Conservation (phyloP, 2,329 filamentous ascomycete genomes). For the Cladosporium sp. region DNA sequence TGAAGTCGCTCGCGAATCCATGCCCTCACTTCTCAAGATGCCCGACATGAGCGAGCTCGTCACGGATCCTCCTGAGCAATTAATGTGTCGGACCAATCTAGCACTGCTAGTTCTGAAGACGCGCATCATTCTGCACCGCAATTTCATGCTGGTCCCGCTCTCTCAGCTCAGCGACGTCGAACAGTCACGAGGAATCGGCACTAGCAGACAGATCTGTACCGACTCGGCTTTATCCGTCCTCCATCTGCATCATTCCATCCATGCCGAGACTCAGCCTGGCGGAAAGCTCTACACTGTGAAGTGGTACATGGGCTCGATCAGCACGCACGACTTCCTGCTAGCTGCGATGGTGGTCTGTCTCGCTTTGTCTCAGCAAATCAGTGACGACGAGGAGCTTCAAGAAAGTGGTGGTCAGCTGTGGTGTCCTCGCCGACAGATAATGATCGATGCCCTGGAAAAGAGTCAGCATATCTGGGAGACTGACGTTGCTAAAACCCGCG, state of each 20-base stretch:
- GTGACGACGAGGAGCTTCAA: slow-evolving; percentile 13
- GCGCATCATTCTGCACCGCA: slow-evolving; percentile 51
- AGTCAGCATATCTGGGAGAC: slow-evolving; percentile 30
- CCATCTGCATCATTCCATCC: slow-evolving; percentile 47
- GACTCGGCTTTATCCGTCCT: slow-evolving; percentile 47
- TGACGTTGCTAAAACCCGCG: slow-evolving; percentile 10
- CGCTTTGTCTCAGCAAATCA: slow-evolving; percentile 34
- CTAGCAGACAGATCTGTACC: slow-evolving; percentile 40
- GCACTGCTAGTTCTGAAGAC: slow-evolving; percentile 50
- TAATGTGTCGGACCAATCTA: slow-evolving; percentile 51
- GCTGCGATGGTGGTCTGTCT: slow-evolving; percentile 48
- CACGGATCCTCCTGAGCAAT: slow-evolving; percentile 46
- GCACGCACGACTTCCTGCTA: slow-evolving; percentile 46
- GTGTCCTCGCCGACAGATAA: slow-evolving; percentile 24
- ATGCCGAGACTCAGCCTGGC: slow-evolving; percentile 43
- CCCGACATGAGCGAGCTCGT: slow-evolving; percentile 40
- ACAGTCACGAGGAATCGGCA: slow-evolving; percentile 28
- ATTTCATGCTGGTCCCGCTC: slow-evolving; percentile 41
- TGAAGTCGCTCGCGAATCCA: slow-evolving; percentile 29
- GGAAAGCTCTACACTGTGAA: slow-evolving; percentile 42
- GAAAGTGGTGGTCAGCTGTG: slow-evolving; percentile 11
- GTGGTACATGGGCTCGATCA: slow-evolving; percentile 45
- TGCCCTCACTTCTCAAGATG: slow-evolving; percentile 37
- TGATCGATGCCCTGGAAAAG: slow-evolving; percentile 31
- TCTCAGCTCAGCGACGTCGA: slow-evolving; percentile 27